phyloP scores from a whole-genome alignment of 306 rosid genomes.

The Datisca glomerata region DNA sequence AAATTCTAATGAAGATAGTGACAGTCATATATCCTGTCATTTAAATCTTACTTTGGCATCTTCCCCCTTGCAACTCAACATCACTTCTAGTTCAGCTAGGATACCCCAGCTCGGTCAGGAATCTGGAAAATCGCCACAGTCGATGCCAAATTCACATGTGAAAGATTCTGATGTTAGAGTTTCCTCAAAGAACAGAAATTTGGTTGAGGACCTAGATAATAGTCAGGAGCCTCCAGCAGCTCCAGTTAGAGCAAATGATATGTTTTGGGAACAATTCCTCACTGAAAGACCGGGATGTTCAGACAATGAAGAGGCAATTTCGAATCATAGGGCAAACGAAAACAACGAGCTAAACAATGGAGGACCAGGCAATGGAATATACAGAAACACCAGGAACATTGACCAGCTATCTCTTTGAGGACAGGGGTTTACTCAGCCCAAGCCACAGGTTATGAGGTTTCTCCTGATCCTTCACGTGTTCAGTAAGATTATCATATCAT shows the following conservation, averaged over 20 bases:
- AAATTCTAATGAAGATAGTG: slow-evolving; percentile 57
- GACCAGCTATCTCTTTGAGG: slow-evolving; percentile 52
- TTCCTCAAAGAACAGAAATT: slow-evolving; percentile 21
- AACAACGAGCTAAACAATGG: slow-evolving; percentile 59
- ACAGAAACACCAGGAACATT: slow-evolving; percentile 36
- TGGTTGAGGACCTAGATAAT: slow-evolving; percentile 31
- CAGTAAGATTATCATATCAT: slow-evolving; percentile 1
- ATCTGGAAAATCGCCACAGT: slow-evolving; percentile 34
- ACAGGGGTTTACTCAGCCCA: not conserved
- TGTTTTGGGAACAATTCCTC: slow-evolving; percentile 96
- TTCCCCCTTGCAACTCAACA: slow-evolving; percentile 42
- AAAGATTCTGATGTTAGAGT: slow-evolving; percentile 46
- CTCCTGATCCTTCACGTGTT: slow-evolving; percentile 1
- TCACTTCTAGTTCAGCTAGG: slow-evolving; percentile 36
- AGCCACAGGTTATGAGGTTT: not conserved
- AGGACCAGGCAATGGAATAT: slow-evolving; percentile 35
- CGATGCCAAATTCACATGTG: slow-evolving; percentile 22
- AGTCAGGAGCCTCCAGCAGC: slow-evolving; percentile 33
- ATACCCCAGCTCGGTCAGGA: slow-evolving; percentile 48
- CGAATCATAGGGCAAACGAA: slow-evolving; percentile 47
- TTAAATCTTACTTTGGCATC: slow-evolving; percentile 82
- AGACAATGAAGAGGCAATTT: slow-evolving; percentile 89
- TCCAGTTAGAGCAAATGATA: slow-evolving; percentile 72
- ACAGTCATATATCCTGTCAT: slow-evolving; percentile 73
- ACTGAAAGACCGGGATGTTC: slow-evolving; percentile 93